These are phyloP conservation scores for Chrysopogon serrulatus DNA, from an alignment of 176 grass and related monocot species.

Conservation along the genomic window DNA sequence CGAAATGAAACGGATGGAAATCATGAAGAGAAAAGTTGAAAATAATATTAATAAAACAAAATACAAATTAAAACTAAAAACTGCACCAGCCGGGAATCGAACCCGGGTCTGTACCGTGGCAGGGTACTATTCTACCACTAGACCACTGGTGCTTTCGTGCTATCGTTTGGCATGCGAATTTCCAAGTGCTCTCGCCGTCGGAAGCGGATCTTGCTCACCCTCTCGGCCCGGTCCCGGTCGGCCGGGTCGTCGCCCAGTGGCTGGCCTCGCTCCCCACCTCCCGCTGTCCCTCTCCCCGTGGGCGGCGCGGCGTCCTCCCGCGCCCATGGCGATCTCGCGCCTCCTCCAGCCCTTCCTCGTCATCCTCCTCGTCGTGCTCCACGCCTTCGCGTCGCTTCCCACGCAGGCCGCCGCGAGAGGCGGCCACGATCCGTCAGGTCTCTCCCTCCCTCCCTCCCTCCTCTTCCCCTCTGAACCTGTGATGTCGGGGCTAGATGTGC, in stretches of 20 bases:
- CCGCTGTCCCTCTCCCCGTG: not conserved
- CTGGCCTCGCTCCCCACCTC: not conserved
- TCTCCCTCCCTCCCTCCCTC: not conserved
- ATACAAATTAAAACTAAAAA: no score
- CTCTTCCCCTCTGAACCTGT: not conserved
- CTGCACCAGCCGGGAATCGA: slow-evolving; percentile 58
- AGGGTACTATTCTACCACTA: slow-evolving; percentile 86
- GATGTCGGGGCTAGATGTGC: not conserved
- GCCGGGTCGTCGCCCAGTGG: not conserved
- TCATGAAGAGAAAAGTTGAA: not conserved
- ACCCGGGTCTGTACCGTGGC: slow-evolving; percentile 74
- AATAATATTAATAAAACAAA: no score
- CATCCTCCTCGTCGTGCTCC: slow-evolving; percentile 29
- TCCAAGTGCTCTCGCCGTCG: no score
- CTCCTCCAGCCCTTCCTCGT: not conserved
- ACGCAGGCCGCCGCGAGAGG: slow-evolving; percentile 10
- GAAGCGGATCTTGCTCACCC: not conserved
- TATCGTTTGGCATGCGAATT: no score
- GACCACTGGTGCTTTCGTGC: slow-evolving; percentile 77
- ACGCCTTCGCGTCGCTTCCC: slow-evolving; percentile 1
- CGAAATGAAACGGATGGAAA: no score
- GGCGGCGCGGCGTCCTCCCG: not conserved
- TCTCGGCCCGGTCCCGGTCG: not conserved
- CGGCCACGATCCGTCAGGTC: slow-evolving; percentile 22
- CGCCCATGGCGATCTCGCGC: slow-evolving; percentile 44